Base-by-base conservation (phyloP, 768 basidiomycete species). In the Lactarius hatsudake region DNA sequence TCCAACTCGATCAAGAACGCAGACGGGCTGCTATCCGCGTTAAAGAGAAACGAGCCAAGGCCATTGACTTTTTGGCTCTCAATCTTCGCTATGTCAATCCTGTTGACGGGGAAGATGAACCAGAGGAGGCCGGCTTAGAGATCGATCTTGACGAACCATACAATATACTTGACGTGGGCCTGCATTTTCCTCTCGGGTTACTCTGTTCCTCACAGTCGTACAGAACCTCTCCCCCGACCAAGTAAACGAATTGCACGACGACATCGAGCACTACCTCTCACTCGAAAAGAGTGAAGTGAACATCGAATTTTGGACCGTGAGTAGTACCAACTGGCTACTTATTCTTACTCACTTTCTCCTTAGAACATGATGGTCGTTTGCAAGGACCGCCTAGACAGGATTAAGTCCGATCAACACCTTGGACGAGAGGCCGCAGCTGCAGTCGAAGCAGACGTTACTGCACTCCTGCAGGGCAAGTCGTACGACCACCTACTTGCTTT, bases 81-180 rank as follows among this genome's bases (percentile, higher is more conserved):
- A 99, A 99, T 76, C 83, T 99, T 67, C 89, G 93, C 69, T 98
- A 98, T 78, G 91, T 94, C 36, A 88, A 90, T 73, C 87, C 86
- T 26, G 81, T 84, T 32, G 80, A 79, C 18, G 84, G 87, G n/a
- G 88, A 91, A 3, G 87, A 86, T 9, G 84, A 86, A 59, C 78
- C 81, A 43, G 95, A 95, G 28, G 93, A 93, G 65, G 86, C 90
- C 55, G 95, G 94, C 32, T 83, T 99, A 60, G 97, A 99, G 77
- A 97, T 98, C 73, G 97, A 99, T 75, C 83, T 98, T 55, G 97
- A 99, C 71, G 97, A 99, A 74, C 97, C 97, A 1, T 99, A 98
- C 79, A 93, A 91, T 72, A 98, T 99, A 71, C 89, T 98, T 70
- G 94, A 97, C 70, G 96, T 95, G 75, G 69, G 91, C 81, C 3